Base-by-base conservation (phyloP, 192 early-diverging fungal genomes). In the Backusella tuberculispora region DNA sequence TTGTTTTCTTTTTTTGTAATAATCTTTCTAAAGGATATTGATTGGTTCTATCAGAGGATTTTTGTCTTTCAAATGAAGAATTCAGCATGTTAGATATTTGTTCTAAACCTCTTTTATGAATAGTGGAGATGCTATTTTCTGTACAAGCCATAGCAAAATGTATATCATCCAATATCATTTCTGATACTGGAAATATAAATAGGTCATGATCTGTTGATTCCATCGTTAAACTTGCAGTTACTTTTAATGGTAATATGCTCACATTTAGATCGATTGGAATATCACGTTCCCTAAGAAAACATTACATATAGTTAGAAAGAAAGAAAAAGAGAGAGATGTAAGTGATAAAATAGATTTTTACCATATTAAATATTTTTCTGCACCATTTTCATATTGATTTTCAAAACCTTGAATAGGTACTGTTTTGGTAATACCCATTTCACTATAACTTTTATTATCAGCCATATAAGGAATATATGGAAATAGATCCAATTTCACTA, bases 81-180 rank as follows among this genome's bases (percentile, higher is more conserved):
- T 26, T 44, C 5, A 69, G 1, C 42, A 46, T 47, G 12, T 69
- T 12, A 21, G 68, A 69, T 15, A 69, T 45, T 37, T 69, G 44
- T 14, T 69, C 24, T 17, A 69, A 10, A 0, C 68, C 68, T 47
- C 45, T 45, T 6, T 19, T 45, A 6, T 69, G 19, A 34, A 69
- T 46, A 5, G 21, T 69, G 6, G 42, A 46, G 6, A 69, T 29
- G n/a, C 15, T 43, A 69, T 69, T 45, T 24, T 40, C 21, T 7
- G 40, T 47, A 7, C 42, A 47, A 29, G 68, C 19, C 14, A 47
- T 34, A 6, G 42, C 42, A 29, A 69, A 69, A 34, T 69, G 68
- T 10, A 69, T 17, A 47, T 69, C 68, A 69, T 69, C 68, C 43
- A 69, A 29, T 42, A 47, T 26, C 42, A 69, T 46, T 26, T 69